phyloP scores from a whole-genome alignment of 1,284 basidiomycete species.

The Amylostereum areolatum region DNA sequence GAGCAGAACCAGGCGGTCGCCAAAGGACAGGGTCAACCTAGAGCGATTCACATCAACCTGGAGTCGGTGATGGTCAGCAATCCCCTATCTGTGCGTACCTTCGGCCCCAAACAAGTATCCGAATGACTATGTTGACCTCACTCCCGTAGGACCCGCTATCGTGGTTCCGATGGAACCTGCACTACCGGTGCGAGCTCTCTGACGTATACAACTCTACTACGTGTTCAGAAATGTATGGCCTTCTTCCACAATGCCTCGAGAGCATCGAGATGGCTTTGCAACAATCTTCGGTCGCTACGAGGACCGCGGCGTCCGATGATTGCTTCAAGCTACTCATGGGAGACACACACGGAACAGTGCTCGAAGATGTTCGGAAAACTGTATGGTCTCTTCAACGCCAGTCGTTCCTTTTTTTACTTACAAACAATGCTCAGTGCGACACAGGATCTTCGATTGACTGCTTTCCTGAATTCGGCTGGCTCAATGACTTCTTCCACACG shows the following conservation, averaged over 20 bases:
- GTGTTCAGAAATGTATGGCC: constrained; percentile 17
- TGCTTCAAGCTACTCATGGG: constrained; percentile 9
- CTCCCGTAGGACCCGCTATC: constrained; percentile 19
- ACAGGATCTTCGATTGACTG: constrained; percentile 8
- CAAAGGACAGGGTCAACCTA: constrained; percentile 10
- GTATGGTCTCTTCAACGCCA: not conserved
- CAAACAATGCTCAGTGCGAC: not conserved
- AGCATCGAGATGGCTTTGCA: constrained; percentile 20
- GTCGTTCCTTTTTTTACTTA: not conserved
- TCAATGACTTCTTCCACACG: constrained; percentile 16
- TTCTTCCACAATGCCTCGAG: constrained; percentile 22
- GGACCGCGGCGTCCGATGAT: too few species aligned
- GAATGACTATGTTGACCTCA: too few species aligned
- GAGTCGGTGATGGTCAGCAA: constrained; percentile 28
- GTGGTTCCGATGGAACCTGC: constrained; percentile 23
- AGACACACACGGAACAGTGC: constrained; percentile 4
- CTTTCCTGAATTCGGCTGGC: constrained; percentile 17
- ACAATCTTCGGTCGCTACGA: constrained; percentile 11
- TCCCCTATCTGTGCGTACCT: constrained; percentile 22
- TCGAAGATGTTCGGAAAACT: not conserved
- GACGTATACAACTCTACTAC: constrained; percentile 23
- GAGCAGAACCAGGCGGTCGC: constrained; percentile 21
- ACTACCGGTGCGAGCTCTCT: constrained; percentile 20
- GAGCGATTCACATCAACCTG: constrained; percentile 21
- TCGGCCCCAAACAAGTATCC: too few species aligned